Base-by-base conservation (phyloP, 371 early-diverging fungal genomes). In the Encephalitozoon intestinalis region DNA sequence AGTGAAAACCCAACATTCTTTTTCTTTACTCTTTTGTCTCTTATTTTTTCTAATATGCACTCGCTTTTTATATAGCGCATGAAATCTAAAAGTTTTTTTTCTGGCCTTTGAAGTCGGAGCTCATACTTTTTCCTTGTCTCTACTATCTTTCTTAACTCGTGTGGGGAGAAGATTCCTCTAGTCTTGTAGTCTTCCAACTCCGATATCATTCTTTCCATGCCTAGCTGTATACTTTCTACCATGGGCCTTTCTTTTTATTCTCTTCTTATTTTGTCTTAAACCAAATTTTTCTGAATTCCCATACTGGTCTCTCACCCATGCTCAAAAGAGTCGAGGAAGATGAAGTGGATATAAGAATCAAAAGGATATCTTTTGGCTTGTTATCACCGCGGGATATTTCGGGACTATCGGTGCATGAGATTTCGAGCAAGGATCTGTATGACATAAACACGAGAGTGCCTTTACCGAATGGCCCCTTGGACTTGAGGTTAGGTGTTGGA, bases 391-490 rank as follows among this genome's bases (percentile, higher is more conserved):
- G 18, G 43, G 80, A 82, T n/a, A 81, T 76, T 40, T 18, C 66
- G 8, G 30, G 69, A 9, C 28, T 84, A 51, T 79, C 78, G 21
- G 80, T 82, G 4, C 44, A 77, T 18, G 43, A 40, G 9, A 63
- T 84, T 23, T 53, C 71, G 11, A 76, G 73, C 54, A 75, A 82
- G 54, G 78, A 77, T 53, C 54, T 84, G 18, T 81, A 84, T 70
- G 78, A 80, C 46, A 52, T 73, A 21, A 66, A 69, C n/a, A 74
- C 69, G 9, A 89, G 90, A 4, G 89, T 53, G 23, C 84, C 84
- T n/a, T 50, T 76, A 11, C 11, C 63, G 12, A 30, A 49, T 30
- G 83, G 82, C 2, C 79, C 79, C n/a, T 70, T 83, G 26, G 83
- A 83, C 63, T 46, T 68, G 23, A 28, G 78, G 4, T 51, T 85